Evolutionary conservation across 306 rosid species (phyloP), one percentile per base, ranked within the genome.

Genomic region (Gleditsia sinensis): DNA sequence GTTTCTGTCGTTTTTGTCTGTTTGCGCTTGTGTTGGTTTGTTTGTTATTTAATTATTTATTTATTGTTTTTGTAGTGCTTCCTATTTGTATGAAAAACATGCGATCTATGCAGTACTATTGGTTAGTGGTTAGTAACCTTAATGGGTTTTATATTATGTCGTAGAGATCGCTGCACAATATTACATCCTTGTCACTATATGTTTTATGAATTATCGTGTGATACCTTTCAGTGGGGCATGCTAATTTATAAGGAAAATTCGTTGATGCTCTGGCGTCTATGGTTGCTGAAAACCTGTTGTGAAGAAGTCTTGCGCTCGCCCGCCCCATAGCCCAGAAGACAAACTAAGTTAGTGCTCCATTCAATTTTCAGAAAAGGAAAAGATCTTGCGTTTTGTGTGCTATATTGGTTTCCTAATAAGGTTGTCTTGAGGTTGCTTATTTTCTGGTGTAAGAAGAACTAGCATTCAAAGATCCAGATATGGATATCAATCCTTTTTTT

Each of bases 191-290:
- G 55, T 71, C 43, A 37, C 27, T 30, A 50, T 71, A 40, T 72
- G 24, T n/a, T 39, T 33, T 64, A 17, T 46, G 58, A 63, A 63
- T 30, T 73, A n/a, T 49, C 14, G 10, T 56, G 58, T 57, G 67
- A 30, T 46, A 54, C 21, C 28, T 64, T 34, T 49, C 40, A 23
- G 51, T 51, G 23, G 33, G 33, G 30, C 34, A 40, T 24, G 48
- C 57, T 49, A 48, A 55, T 81, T 43, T 43, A 36, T 28, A 9
- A 51, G 37, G 69, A 57, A 24, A 48, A 9, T 63, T 54, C 32
- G 53, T 62, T 55, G 42, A 61, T 50, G 72, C 32, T 51, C 23
- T 80, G 67, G 17, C 67, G 21, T 73, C 36, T 27, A 67, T 40
- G 45, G 33, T 40, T 55, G 60, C 69, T 46, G 19, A 27, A 72